A percentile compares a stretch with the other conserved stretches of the same genome.
Conservation (phyloP, 108 stramenopile genomes). For the Pseudonitzschia pungens region DNA sequence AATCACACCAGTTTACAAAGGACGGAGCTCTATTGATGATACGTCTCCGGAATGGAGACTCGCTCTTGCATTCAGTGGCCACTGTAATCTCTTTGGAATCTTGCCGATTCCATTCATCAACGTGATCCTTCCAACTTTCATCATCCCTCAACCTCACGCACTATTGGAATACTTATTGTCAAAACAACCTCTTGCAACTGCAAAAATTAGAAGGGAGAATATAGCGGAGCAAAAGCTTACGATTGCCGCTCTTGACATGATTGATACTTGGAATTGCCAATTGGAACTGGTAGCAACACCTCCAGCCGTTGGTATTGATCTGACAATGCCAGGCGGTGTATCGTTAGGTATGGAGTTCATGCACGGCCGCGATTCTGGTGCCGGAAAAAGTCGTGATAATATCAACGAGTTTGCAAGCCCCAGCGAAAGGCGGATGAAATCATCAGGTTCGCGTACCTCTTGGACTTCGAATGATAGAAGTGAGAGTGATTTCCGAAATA, state of each 20-base stretch:
- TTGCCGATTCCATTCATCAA: conserved; percentile 84
- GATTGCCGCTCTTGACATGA: conserved; percentile 57
- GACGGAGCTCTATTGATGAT: conserved; percentile 30
- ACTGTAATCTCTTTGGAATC: conserved; percentile 69
- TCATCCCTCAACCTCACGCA: conserved; percentile 88
- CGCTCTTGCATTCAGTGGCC: conserved; percentile 75
- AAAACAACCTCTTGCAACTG: conserved; percentile 79
- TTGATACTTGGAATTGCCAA: conserved; percentile 67
- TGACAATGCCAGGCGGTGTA: conserved; percentile 80
- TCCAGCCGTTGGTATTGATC: conserved; percentile 75
- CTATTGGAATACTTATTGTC: conserved; percentile 72
- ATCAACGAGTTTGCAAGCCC: background rate
- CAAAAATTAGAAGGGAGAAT: conserved; percentile 65
- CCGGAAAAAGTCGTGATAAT: conserved; percentile 30
- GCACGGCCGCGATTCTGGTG: conserved; percentile 74
- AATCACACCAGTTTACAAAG: conserved; percentile 66
- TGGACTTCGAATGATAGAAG: conserved; percentile 54
- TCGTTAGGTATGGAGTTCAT: conserved; percentile 76
- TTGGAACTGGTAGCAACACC: conserved; percentile 77
- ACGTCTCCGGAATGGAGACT: conserved; percentile 70
- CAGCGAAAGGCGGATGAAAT: background rate
- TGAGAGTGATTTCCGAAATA: conserved; percentile 8
- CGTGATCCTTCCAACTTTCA: conserved; percentile 73
- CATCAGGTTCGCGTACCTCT: conserved; percentile 55
- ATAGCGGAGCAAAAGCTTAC: conserved; percentile 74